Conservation (phyloP, 2,329 filamentous ascomycete genomes). For the Ophiocordyceps camponoti-leonardi region DNA sequence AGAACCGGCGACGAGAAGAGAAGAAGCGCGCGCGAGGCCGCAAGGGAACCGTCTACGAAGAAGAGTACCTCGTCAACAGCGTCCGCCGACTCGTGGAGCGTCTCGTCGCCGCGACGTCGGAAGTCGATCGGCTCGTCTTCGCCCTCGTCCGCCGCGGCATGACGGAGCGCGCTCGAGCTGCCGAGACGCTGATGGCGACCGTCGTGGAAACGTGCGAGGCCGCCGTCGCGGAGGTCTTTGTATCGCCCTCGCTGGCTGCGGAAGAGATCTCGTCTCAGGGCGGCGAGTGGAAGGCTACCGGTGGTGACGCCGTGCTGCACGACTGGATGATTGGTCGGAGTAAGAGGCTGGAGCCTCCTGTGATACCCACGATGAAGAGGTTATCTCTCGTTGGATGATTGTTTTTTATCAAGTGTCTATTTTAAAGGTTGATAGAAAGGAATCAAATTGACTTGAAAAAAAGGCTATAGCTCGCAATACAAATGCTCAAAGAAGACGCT, state of each 20-base stretch:
- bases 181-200: slow-evolving; percentile 58
- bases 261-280: slow-evolving; percentile 5
- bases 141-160: slow-evolving; percentile 66
- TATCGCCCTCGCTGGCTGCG: slow-evolving; percentile 1
- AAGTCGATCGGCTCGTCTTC: slow-evolving; percentile 58
- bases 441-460: too few relatives aligned
- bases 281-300: slow-evolving; percentile 19
- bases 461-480: neutral
- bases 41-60: slow-evolving; percentile 94
- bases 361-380: slow-evolving; percentile 30
- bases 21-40: slow-evolving; percentile 87
- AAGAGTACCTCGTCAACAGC: slow-evolving; percentile 88
- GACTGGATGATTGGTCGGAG: slow-evolving; percentile 29
- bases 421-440: too few relatives aligned
- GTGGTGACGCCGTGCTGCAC: slow-evolving; percentile 33
- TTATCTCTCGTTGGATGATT: slow-evolving; percentile 30
- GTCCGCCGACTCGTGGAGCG: slow-evolving; percentile 70
- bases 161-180: slow-evolving; percentile 68
- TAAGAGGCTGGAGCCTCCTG: slow-evolving; percentile 28
- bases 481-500: neutral
- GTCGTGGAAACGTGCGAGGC: slow-evolving; percentile 52
- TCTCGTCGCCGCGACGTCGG: slow-evolving; percentile 53
- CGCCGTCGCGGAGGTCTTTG: slow-evolving; percentile 57
- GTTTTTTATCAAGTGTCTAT: too few relatives aligned
- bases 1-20: slow-evolving; percentile 80